phyloP scores from a whole-genome alignment of 495 filamentous ascomycete genomes.

The Elasticomyces elasticus region DNA sequence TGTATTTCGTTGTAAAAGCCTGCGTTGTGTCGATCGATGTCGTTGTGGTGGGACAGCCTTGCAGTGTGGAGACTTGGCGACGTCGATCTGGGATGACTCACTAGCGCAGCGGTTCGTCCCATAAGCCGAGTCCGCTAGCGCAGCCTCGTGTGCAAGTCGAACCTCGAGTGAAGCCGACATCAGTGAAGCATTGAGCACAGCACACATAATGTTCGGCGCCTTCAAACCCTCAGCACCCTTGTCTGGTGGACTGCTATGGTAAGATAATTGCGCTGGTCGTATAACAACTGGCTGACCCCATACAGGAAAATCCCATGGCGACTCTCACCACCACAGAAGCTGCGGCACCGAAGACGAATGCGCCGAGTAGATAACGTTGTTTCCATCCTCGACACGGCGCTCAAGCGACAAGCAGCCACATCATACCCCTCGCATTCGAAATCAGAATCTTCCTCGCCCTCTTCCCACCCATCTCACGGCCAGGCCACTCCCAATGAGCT shows the following conservation, averaged over 20 bases:
- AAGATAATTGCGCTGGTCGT: constrained; percentile 1
- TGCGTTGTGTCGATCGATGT: too few relatives aligned
- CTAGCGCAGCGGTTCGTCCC: too few relatives aligned
- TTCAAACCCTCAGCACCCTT: constrained; percentile 71
- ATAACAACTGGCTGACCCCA: too few relatives aligned
- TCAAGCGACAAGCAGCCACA: constrained; percentile 42
- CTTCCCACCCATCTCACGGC: neutral
- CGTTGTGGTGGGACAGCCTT: too few relatives aligned
- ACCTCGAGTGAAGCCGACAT: too few relatives aligned
- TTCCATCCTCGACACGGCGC: constrained; percentile 60
- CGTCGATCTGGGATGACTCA: too few relatives aligned
- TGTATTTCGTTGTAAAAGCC: too few relatives aligned
- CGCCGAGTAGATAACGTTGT: constrained; percentile 78
- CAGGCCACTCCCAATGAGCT: constrained; percentile 12
- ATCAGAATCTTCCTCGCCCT: neutral
- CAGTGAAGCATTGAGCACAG: too few relatives aligned
- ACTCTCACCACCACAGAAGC: constrained; percentile 80
- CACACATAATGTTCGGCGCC: constrained; percentile 58
- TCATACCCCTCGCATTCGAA: neutral
- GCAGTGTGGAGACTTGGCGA: too few relatives aligned
- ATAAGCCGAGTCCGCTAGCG: too few relatives aligned
- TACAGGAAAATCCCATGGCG: constrained; percentile 96
- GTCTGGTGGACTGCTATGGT: constrained; percentile 50
- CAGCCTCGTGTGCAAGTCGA: too few relatives aligned
- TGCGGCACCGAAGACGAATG: constrained; percentile 76